Base-by-base conservation (phyloP, 148 eudicot genomes). In the Cornus suecica region DNA sequence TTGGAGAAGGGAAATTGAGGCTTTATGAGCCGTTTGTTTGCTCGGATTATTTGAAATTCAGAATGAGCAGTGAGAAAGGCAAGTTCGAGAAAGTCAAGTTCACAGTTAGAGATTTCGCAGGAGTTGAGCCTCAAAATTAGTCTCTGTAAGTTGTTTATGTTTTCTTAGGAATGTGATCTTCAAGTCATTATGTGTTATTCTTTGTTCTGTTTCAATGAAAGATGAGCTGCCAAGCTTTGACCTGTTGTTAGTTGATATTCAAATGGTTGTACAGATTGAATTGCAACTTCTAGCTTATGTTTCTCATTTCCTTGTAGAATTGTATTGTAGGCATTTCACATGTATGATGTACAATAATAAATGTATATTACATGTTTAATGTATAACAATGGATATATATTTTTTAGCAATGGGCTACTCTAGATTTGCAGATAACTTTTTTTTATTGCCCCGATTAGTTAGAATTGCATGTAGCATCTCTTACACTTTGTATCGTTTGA, bases 1-100 rank as follows among this genome's bases (percentile, higher is more conserved):
- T 89, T 15, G 96, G 92, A 25, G 84, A 82, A 65, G 93, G 83
- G 3, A 76, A 83, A 29, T 16, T 8, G 1, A 88, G 90, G 83
- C 66, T 77, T n/a, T 93, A 89, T 54, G 76, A 69, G 74, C 86
- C 96, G 0, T 91, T 93, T 74, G 80, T 88, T 52, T 81, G 89
- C 72, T 70, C 66, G 20, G 98, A 94, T 64, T 94, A 94, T 68
- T 60, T 94, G 79, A 83, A 70, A 66, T 91, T 91, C 67, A 82
- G 97, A 69, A 88, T 87, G 86, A 90, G 81, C 74, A 86, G 86
- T 74, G 94, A 94, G 70, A 83, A 70, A 45, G 92, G 90, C 2
- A 94, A 71, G 82, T 94, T 91, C 78, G 98, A 94, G 74, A 88
- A 91, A 76, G 97, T 94, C 65, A 94, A 91, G 6, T 84, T 87